Evolutionary conservation across 2,329 filamentous ascomycete genomes (phyloP), one percentile per base, ranked within the genome.

Genomic region (Talaromyces islandicus): DNA sequence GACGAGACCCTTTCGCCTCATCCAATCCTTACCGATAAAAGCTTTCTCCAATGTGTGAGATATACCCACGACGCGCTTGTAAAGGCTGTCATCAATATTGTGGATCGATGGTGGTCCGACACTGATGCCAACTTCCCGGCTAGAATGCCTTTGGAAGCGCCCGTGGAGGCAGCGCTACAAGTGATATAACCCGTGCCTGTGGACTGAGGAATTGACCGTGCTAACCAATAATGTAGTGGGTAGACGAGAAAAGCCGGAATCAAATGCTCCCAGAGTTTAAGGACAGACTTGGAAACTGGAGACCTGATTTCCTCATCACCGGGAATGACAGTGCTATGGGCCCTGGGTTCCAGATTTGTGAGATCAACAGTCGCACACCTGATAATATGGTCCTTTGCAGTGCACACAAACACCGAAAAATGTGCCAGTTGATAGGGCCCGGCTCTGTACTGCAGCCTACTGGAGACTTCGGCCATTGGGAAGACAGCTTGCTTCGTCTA

Each of bases 311-410:
- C 27, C 43, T 70, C 4, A 41, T 56, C 14, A 51, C 19, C 17
- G 17, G 25, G 5, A 51, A 24, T 51, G n/a, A 25, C 25, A 51
- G 17, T 51, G 1, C 48, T 4, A 19, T 2, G 9, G 48, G 19
- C 25, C 3, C 19, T 51, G 48, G 48, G 25, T 51, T 51, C 48
- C 17, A 51, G 19, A 62, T 70, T n/a, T 66, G 60, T 17, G 67
- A 70, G 29, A 70, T 70, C 11, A 68, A 69, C 17, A 63, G 64
- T 6, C 64, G 68, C 0, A 68, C 68, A 32, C 63, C 35, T 3
- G 64, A 54, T 24, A 69, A 69, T 58, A 65, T 64, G 0, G 57
- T 63, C 7, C 50, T 69, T 25, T 32, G 46, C 38, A 51, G 19
- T 14, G 48, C 48, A 19, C 25, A 51, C 48, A 51, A 51, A 51